Percentiles rank a stretch among this genome's conserved stretches.
phyloP scores from a whole-genome alignment of 1,284 basidiomycete genomes.

The Phaffia rhodozyma region DNA sequence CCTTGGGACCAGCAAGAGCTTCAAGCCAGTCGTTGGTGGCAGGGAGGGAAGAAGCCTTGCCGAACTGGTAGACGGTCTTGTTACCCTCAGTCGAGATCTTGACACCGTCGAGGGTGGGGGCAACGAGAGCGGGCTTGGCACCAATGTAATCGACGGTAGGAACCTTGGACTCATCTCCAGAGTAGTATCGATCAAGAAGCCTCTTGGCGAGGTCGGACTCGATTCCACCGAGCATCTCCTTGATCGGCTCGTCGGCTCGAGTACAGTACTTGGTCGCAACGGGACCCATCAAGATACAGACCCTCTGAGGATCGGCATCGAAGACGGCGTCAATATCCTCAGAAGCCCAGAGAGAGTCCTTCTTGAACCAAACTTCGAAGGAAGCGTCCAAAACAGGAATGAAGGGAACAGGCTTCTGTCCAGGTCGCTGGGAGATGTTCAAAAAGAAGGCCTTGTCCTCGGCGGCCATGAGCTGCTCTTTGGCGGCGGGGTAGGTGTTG shows the following conservation, averaged over 20 bases:
- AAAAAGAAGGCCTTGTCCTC: constrained; percentile 96
- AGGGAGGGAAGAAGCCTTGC: constrained; percentile 42
- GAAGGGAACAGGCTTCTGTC: constrained; percentile 97
- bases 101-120: constrained; percentile 42
- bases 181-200: constrained; percentile 71
- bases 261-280: constrained; percentile 81
- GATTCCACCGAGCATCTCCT: constrained; percentile 80
- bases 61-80: constrained; percentile 49
- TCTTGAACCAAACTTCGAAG: constrained; percentile 99
- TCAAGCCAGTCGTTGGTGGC: constrained; percentile 65
- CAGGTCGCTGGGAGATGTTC: constrained; percentile 81
- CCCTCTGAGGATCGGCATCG: constrained; percentile 93
- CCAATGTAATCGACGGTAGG: constrained; percentile 82
- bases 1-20: constrained; percentile 61
- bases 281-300: constrained; percentile 94
- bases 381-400: constrained; percentile 88
- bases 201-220: constrained; percentile 63
- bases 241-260: constrained; percentile 85
- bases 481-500: constrained; percentile 66
- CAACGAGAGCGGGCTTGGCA: constrained; percentile 35
- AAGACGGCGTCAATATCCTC: constrained; percentile 98
- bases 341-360: constrained; percentile 96
- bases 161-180: constrained; percentile 61
- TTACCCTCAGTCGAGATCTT: constrained; percentile 40
- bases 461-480: constrained; percentile 75